These are phyloP conservation scores for Penicillium egyptiacum DNA, from an alignment of 495 filamentous ascomycete genomes.

Conservation along the genomic window DNA sequence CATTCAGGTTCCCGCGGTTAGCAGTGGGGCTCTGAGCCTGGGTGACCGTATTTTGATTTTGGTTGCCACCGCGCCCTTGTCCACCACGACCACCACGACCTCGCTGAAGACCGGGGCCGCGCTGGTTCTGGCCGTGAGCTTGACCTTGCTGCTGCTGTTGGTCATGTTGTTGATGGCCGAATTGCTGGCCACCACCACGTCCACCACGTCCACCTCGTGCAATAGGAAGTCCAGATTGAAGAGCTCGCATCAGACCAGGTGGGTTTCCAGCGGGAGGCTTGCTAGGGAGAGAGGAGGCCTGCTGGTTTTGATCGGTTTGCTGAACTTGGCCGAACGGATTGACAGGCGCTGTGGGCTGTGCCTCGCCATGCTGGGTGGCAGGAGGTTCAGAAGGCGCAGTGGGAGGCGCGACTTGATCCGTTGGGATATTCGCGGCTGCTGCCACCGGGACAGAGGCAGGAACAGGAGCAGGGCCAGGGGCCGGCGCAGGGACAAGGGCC, in stretches of 20 bases:
- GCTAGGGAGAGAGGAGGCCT: slow-evolving; percentile 31
- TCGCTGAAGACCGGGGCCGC: slow-evolving; percentile 46
- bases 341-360: slow-evolving; percentile 16
- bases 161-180: slow-evolving; percentile 33
- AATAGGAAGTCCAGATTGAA: slow-evolving; percentile 53
- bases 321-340: slow-evolving; percentile 39
- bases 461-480: not conserved
- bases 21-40: slow-evolving; percentile 31
- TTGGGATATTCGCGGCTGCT: not conserved
- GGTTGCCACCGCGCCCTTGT: slow-evolving; percentile 50
- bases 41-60: slow-evolving; percentile 26
- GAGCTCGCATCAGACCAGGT: slow-evolving; percentile 37
- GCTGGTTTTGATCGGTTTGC: slow-evolving; percentile 33
- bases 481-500: not conserved
- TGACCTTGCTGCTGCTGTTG: slow-evolving; percentile 21
- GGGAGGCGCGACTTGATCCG: not conserved
- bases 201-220: slow-evolving; percentile 41
- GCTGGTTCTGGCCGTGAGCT: slow-evolving; percentile 30
- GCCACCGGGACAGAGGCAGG: not conserved
- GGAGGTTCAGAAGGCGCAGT: slow-evolving; percentile 22
- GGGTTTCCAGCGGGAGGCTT: slow-evolving; percentile 42
- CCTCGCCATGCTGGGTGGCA: slow-evolving; percentile 15
- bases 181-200: slow-evolving; percentile 35
- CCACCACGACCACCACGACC: slow-evolving; percentile 45
- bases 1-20: slow-evolving; percentile 47